Base-by-base conservation (phyloP, 441 rosid genomes). In the Pelargonium cotyledonis region DNA sequence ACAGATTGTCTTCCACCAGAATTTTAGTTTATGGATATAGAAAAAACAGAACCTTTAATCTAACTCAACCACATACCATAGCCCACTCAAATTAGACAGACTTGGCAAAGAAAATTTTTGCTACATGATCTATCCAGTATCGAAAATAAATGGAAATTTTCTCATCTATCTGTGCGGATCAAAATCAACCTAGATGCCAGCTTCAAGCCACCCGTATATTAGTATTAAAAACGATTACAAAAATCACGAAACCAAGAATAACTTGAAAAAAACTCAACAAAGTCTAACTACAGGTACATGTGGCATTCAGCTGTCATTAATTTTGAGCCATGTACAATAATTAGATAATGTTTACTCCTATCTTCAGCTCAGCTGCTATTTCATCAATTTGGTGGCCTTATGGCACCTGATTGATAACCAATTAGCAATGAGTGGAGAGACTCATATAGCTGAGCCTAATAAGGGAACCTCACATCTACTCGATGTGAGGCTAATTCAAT, bases 11-110 rank as follows among this genome's bases (percentile, higher is more conserved):
- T 12, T 19, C 38, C 12, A 26, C n/a, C 64, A 60, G 38, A 38
- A 60, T 16, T 57, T 57, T 18, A 18, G 63, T 18, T 57, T 57
- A 57, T 23, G 38, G 35, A 19, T 60, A 60, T 11, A 60, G 64
- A 46, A 12, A 46, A 60, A 60, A 60, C 63, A 60, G 64, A 23
- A 23, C n/a, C 64, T 60, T 21, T 12, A 60, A 19, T 60, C 7
- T 10, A 15, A 55, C 61, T 15, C 23, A 11, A 11, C 64, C 7
- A 58, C 14, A 6, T 58, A 58, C 63, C 38, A 21, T 38, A 60
- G 64, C 14, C 4, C 26, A 10, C 38, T 12, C 11, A 60, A 60
- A 60, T 60, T 9, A 23, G n/a, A 60, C 26, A 60, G 64, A 10
- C n/a, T 10, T 2, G 51, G 51, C 15, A 40, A 40, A 11, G 51